Conservation (phyloP, 345 rosid genomes). For the Pistacia atlantica region DNA sequence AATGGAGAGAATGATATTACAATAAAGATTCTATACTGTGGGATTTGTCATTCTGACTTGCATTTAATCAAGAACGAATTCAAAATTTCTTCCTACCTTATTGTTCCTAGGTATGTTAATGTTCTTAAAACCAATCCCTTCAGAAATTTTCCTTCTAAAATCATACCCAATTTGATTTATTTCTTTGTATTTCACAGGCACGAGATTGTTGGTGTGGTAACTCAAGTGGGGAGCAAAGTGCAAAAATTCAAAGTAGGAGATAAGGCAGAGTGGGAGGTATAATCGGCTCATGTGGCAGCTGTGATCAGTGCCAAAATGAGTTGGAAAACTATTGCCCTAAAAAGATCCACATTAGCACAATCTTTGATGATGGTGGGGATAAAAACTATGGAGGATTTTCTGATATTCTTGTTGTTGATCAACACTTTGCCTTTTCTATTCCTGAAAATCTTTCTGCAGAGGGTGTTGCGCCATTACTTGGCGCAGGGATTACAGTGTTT, state of each 20-base stretch:
- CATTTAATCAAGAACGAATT: background rate
- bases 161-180: background rate
- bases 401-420: conserved; percentile 18
- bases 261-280: conserved; percentile 17
- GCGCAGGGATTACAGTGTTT: conserved; percentile 23
- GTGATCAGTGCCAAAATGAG: conserved; percentile 13
- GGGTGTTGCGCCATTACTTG: conserved; percentile 21
- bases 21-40: conserved; percentile 9
- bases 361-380: background rate
- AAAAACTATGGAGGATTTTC: conserved; percentile 26
- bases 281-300: conserved; percentile 20
- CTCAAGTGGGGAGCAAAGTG: conserved; percentile 22
- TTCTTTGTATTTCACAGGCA: conserved; percentile 8
- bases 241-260: conserved; percentile 24
- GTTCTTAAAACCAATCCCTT: background rate
- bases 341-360: conserved; percentile 4
- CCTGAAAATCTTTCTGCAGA: conserved; percentile 4
- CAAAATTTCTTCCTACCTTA: background rate
- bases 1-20: conserved; percentile 1
- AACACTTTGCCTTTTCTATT: conserved; percentile 12
- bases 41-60: conserved; percentile 15
- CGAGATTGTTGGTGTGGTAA: conserved; percentile 28
- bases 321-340: conserved; percentile 28
- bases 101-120: background rate
- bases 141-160: background rate